Percentiles rank a stretch among this genome's conserved stretches.
Conservation (phyloP, 805 yeast genomes). For the Tetrapisispora nanseiensis region DNA sequence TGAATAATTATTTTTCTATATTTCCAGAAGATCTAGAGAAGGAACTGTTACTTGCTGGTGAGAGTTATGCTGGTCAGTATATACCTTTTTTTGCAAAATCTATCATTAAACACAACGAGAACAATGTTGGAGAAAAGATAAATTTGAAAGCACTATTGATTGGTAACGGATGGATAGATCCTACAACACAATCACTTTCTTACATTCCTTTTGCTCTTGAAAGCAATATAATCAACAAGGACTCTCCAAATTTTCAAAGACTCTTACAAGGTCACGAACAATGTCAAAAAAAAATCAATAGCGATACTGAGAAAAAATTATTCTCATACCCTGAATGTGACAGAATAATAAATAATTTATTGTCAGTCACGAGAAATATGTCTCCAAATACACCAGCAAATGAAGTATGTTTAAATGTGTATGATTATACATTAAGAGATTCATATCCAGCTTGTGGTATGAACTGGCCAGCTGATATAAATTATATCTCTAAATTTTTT, state of each 20-base stretch:
- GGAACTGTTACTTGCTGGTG: slow-evolving; percentile 79
- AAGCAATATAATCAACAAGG: slow-evolving; percentile 41
- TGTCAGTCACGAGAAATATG: slow-evolving; percentile 27
- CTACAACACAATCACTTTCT: slow-evolving; percentile 72
- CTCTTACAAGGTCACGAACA: slow-evolving; percentile 43
- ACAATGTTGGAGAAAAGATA: slow-evolving; percentile 15
- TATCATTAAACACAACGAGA: slow-evolving; percentile 38
- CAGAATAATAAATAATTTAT: slow-evolving; percentile 21
- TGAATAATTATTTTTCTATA: slow-evolving; percentile 52
- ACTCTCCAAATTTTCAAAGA: slow-evolving; percentile 32
- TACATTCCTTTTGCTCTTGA: slow-evolving; percentile 62
- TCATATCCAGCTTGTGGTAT: slow-evolving; percentile 79
- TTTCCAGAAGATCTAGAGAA: slow-evolving; percentile 64
- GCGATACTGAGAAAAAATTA: slow-evolving; percentile 9
- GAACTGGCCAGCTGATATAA: slow-evolving; percentile 79
- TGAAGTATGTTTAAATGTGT: slow-evolving; percentile 67
- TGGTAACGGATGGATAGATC: slow-evolving; percentile 94
- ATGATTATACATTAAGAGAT: slow-evolving; percentile 65
- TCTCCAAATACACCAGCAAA: slow-evolving; percentile 12
- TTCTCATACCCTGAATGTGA: slow-evolving; percentile 34
- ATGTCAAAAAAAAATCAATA: slow-evolving; percentile 48
- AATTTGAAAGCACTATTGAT: slow-evolving; percentile 60
- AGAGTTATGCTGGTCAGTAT: slow-evolving; percentile 94
- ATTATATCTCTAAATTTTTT: slow-evolving; percentile 44
- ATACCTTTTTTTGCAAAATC: slow-evolving; percentile 77